These are phyloP conservation scores for Vigna trinervia DNA, from an alignment of 306 rosid species.

Conservation along the genomic window DNA sequence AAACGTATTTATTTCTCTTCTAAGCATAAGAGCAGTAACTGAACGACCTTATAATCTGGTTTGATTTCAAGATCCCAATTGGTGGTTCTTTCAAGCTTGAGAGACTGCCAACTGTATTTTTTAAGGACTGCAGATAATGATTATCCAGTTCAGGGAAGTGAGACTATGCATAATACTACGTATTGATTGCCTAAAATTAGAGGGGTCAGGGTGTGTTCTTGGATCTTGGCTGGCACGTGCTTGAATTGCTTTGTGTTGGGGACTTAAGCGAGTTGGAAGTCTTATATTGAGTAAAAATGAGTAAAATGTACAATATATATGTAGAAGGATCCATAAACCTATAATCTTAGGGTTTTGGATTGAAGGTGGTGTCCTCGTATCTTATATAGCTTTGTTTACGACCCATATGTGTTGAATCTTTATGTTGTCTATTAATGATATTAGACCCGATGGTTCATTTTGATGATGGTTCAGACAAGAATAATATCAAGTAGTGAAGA, in stretches of 20 bases:
- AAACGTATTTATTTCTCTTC: neutral
- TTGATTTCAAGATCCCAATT: neutral
- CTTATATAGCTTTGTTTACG: too few species aligned
- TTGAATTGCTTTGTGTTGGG: conserved; percentile 14
- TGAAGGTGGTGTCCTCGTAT: too few species aligned
- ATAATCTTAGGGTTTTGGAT: too few species aligned
- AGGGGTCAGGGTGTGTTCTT: neutral
- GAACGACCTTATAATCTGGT: conserved; percentile 9
- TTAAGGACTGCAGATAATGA: neutral
- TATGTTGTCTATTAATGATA: too few species aligned
- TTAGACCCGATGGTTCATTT: too few species aligned
- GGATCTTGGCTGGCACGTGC: neutral
- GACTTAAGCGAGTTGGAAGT: too few species aligned
- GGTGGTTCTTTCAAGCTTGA: neutral
- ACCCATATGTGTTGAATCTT: too few species aligned
- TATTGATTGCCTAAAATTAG: neutral
- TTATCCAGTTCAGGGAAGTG: neutral
- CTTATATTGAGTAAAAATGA: too few species aligned
- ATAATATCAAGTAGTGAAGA: too few species aligned
- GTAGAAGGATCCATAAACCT: too few species aligned
- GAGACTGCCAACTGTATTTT: neutral
- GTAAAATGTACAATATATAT: too few species aligned
- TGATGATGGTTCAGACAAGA: too few species aligned
- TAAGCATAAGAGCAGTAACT: neutral
- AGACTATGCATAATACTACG: neutral